A percentile compares a stretch with the other conserved stretches of the same genome.
These are phyloP conservation scores for Psilocybe tampanensis DNA, from an alignment of 768 basidiomycete genomes.

Conservation along the genomic window DNA sequence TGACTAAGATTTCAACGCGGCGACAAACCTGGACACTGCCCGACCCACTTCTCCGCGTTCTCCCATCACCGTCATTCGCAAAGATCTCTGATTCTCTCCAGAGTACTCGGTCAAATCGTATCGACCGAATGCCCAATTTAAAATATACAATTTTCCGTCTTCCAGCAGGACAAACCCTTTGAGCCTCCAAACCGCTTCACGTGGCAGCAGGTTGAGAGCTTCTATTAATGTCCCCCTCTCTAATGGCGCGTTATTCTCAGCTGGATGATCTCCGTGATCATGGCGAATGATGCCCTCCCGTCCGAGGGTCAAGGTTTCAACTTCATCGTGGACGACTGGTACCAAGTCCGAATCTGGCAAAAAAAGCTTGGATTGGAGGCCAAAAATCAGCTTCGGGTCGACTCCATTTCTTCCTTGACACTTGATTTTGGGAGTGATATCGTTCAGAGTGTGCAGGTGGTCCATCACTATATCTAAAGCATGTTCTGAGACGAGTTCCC, in stretches of 20 bases:
- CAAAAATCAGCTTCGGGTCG: constrained; percentile 81
- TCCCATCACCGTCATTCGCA: constrained; percentile 90
- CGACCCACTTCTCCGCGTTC: constrained; percentile 78
- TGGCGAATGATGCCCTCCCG: constrained; percentile 34
- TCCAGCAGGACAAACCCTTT: constrained; percentile 80
- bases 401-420: constrained; percentile 67
- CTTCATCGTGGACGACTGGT: constrained; percentile 64
- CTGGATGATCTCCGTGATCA: constrained; percentile 1
- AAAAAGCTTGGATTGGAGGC: constrained; percentile 86
- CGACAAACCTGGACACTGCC: constrained; percentile 57
- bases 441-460: constrained; percentile 88
- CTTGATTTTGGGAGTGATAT: constrained; percentile 82
- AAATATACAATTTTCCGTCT: constrained; percentile 45
- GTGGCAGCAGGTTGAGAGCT: constrained; percentile 57
- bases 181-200: constrained; percentile 77
- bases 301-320: constrained; percentile 75
- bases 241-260: constrained; percentile 22
- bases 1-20: constrained; percentile 18
- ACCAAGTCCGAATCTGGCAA: constrained; percentile 24
- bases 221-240: constrained; percentile 39
- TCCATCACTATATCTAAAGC: constrained; percentile 83
- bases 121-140: constrained; percentile 96
- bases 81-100: constrained; percentile 30
- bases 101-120: constrained; percentile 57
- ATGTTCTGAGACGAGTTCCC: constrained; percentile 81